Conservation (phyloP, 768 basidiomycete species). For the Pulveroboletus frians region DNA sequence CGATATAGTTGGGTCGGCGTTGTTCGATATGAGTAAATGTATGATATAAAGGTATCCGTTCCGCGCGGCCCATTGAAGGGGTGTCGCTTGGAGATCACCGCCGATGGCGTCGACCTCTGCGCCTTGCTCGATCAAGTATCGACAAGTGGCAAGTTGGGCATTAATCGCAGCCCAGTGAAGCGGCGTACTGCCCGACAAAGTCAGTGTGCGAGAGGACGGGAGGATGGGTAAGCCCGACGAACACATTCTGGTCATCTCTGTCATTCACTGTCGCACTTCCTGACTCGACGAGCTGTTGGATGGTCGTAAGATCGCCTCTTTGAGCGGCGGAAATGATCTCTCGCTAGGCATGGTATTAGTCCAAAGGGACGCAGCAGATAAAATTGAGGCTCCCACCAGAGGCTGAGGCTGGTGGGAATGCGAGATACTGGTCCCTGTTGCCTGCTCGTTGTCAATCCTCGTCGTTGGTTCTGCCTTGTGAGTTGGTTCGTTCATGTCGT, state of each 20-base stretch:
- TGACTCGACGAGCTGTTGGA: constrained; percentile 65
- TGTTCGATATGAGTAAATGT: constrained; percentile 83
- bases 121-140: constrained; percentile 83
- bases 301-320: constrained; percentile 66
- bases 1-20: constrained; percentile 85
- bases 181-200: constrained; percentile 47
- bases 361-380: not conserved
- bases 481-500: constrained; percentile 30
- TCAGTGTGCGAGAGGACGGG: constrained; percentile 5
- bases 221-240: constrained; percentile 6
- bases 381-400: constrained; percentile 13
- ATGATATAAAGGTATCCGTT: constrained; percentile 96
- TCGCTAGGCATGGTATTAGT: constrained; percentile 23
- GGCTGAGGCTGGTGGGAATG: constrained; percentile 22
- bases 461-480: constrained; percentile 29
- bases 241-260: constrained; percentile 83
- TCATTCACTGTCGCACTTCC: constrained; percentile 69
- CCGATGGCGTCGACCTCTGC: constrained; percentile 93
- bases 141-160: constrained; percentile 84
- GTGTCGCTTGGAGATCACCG: constrained; percentile 90
- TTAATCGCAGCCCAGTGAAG: constrained; percentile 99
- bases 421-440: constrained; percentile 24
- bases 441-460: constrained; percentile 23
- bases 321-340: constrained; percentile 85
- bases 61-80: constrained; percentile 97